Evolutionary conservation across 2,329 filamentous ascomycete genomes (phyloP).

Genomic region (Alternaria ventricosa): DNA sequence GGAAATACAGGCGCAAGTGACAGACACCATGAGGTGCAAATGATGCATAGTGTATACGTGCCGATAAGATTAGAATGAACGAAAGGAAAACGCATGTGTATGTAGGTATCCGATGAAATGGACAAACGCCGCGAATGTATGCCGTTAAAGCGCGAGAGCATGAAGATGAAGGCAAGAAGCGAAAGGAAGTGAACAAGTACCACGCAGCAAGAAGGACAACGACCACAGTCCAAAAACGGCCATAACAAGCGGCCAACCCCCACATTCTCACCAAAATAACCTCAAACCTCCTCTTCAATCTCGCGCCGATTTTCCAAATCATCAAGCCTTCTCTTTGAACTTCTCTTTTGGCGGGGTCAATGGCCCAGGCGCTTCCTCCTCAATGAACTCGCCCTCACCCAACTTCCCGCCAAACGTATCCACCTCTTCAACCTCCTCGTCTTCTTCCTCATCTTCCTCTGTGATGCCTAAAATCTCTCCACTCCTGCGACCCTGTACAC

Average conservation of each 20-base stretch:
- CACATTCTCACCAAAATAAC: background rate
- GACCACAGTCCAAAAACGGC: background rate
- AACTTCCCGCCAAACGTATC: constrained; percentile 64
- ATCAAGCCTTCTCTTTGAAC: constrained; percentile 1
- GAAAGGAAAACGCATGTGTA: background rate
- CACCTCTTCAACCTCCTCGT: constrained; percentile 62
- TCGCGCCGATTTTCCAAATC: background rate
- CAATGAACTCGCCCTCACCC: constrained; percentile 42
- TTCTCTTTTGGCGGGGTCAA: constrained; percentile 12
- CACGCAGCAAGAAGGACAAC: background rate
- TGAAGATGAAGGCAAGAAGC: background rate
- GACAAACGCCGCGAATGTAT: background rate
- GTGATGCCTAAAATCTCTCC: constrained; percentile 73
- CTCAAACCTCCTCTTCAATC: background rate
- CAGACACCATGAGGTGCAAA: background rate
- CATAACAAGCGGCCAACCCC: background rate
- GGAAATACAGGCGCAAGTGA: background rate
- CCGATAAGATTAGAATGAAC: background rate
- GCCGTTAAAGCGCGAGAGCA: background rate
- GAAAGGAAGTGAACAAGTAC: background rate
- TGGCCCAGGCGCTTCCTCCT: constrained; percentile 20
- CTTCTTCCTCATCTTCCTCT: constrained; percentile 52
- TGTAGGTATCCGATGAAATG: background rate
- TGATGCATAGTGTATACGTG: background rate
- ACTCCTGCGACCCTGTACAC: constrained; percentile 70